Percentiles rank a stretch among this genome's conserved stretches.
Conservation (phyloP, 108 stramenopile species). For the Chaetoceros muelleri region DNA sequence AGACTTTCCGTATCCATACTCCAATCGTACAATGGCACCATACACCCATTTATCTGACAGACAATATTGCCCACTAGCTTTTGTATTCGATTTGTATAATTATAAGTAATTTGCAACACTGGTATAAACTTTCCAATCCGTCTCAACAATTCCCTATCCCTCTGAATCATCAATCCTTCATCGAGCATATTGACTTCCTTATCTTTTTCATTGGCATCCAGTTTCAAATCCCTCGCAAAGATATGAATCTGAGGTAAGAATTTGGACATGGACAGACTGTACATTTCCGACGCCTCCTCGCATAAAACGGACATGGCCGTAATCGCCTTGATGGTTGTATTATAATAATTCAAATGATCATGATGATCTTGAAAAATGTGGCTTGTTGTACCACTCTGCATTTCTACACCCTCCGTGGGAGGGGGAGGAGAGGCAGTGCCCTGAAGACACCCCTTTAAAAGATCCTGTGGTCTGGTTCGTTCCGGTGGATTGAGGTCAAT, state of each 20-base stretch:
- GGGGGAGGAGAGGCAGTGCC: not conserved
- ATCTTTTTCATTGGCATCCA: not conserved
- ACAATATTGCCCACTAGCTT: constrained; percentile 38
- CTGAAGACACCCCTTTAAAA: not conserved
- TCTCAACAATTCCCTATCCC: constrained; percentile 22
- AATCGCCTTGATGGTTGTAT: constrained; percentile 21
- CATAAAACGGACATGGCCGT: constrained; percentile 30
- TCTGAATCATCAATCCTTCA: constrained; percentile 12
- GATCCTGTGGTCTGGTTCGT: not conserved
- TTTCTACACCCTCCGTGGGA: not conserved
- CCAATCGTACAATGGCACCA: constrained; percentile 11
- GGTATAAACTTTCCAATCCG: constrained; percentile 28
- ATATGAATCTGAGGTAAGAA: constrained; percentile 22
- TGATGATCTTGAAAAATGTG: not conserved
- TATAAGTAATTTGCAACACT: constrained; percentile 28
- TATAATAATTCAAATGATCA: not conserved
- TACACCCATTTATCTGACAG: constrained; percentile 30
- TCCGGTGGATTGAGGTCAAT: constrained; percentile 1
- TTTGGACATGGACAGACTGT: constrained; percentile 2
- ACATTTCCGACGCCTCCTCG: constrained; percentile 34
- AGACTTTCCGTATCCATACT: not conserved
- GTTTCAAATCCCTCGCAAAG: constrained; percentile 12
- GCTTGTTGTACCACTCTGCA: not conserved
- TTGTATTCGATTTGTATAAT: constrained; percentile 21
- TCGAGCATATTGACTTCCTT: constrained; percentile 10